Base-by-base conservation (phyloP, 495 filamentous ascomycete species). In the Bombardia bombarda region DNA sequence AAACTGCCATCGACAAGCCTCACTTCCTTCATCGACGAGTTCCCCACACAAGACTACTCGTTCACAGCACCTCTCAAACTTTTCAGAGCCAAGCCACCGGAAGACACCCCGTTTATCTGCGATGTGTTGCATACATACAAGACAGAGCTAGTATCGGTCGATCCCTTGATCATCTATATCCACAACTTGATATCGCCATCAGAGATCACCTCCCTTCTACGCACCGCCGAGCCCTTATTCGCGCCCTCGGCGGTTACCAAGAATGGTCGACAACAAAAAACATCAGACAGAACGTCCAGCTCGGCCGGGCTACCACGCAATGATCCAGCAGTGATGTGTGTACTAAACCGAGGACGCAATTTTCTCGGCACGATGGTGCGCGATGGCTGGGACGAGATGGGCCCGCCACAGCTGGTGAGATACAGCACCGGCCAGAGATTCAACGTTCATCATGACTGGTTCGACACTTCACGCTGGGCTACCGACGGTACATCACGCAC, bases 361-460 rank as follows among this genome's bases (percentile, higher is more conserved):
- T 73, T 74, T 49, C 46, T 74, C 36, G 70, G 70, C 18, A 62
- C 62, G 3, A 63, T 68, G 63, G 18, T 72, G 6, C 54, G 64
- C 13, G 56, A 67, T 21, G 54, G 57, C 4, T 64, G 61, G 50
- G 65, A 72, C 48, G 66, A 71, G 42, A 69, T 73, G 55, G 69
- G 69, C 0, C 61, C 65, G 0, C 65, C 69, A 20, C 71, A 74
- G 50, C 53, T 74, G n/a, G 71, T 74, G 21, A 63, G 63, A 10
- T 74, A 74, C 47, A 56, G 56, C 1, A 43, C 57, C 1, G 69
- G 66, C 1, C 60, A 73, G 43, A 51, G 52, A 7, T 73, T 72
- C 58, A 68, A 72, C 43, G 44, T 58, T 4, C 71, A 72, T 40
- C 62, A 66, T 34, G 69, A 74, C 55, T 73, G 69, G 71, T 73